These are phyloP conservation scores for Pythium diclinum DNA, from an alignment of 352 stramenopile species.

Conservation along the genomic window DNA sequence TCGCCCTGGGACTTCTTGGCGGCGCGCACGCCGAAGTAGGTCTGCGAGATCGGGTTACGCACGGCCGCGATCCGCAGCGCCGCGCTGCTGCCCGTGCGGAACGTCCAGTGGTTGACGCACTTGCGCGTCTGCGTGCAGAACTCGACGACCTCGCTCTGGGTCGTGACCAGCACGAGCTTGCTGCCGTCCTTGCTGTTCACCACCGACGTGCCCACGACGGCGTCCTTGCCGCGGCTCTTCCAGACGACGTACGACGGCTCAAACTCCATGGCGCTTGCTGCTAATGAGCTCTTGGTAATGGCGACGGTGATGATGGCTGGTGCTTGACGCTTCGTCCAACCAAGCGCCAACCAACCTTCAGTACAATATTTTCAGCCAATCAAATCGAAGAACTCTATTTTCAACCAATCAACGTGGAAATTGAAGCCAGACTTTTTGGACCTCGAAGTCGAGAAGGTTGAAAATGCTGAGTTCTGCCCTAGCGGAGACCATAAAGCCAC, in stretches of 20 bases:
- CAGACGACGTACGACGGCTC: slow-evolving; percentile 61
- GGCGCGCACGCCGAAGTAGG: slow-evolving; percentile 56
- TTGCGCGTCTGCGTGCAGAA: slow-evolving; percentile 59
- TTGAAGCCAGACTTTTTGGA: not conserved
- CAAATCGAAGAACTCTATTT: not conserved
- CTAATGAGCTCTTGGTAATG: not conserved
- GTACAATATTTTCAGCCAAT: slow-evolving; percentile 12
- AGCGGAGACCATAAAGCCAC: too few species aligned
- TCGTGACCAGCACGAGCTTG: slow-evolving; percentile 64
- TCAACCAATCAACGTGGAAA: slow-evolving; percentile 10
- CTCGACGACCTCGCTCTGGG: slow-evolving; percentile 62
- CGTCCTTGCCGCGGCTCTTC: slow-evolving; percentile 51
- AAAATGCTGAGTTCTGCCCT: not conserved
- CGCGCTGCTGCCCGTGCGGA: slow-evolving; percentile 45
- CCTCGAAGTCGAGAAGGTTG: not conserved
- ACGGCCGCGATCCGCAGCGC: slow-evolving; percentile 50
- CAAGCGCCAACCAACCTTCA: slow-evolving; percentile 31
- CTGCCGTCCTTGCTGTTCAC: slow-evolving; percentile 45
- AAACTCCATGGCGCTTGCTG: slow-evolving; percentile 55
- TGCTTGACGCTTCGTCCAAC: slow-evolving; percentile 8
- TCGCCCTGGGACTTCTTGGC: slow-evolving; percentile 45
- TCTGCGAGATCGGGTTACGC: slow-evolving; percentile 51
- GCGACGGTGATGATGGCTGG: slow-evolving; percentile 13
- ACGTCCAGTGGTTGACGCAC: slow-evolving; percentile 77
- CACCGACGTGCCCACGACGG: slow-evolving; percentile 41